Evolutionary conservation across 2,329 filamentous ascomycete species (phyloP).

Genomic region (Zymoseptoria tritici): DNA sequence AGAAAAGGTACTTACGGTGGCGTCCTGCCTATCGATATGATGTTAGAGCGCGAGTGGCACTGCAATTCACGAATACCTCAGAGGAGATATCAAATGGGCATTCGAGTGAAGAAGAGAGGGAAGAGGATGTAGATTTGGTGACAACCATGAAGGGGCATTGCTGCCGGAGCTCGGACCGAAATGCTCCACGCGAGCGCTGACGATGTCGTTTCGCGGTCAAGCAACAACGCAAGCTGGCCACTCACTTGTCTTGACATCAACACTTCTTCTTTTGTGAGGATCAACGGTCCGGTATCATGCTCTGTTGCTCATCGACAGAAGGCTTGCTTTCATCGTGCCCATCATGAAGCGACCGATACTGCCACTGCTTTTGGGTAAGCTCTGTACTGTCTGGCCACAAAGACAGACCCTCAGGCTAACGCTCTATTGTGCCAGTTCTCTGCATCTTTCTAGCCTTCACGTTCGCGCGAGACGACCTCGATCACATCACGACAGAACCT

Average conservation of each 20-base stretch:
- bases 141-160: neutral
- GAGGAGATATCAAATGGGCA: no score
- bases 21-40: no score
- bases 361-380: slow-evolving; percentile 10
- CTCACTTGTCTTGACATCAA: neutral
- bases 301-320: neutral
- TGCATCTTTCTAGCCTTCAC: slow-evolving; percentile 12
- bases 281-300: slow-evolving; percentile 4
- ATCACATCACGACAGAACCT: slow-evolving; percentile 7
- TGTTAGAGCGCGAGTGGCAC: no score
- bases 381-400: neutral
- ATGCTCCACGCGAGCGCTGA: neutral
- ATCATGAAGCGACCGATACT: slow-evolving; percentile 9
- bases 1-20: no score
- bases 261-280: neutral
- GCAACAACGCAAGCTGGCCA: slow-evolving; percentile 3
- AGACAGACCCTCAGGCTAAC: neutral
- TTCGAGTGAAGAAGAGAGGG: no score
- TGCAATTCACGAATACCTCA: no score
- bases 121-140: neutral
- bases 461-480: slow-evolving; percentile 9
- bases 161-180: neutral
- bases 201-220: neutral
- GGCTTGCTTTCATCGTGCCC: slow-evolving; percentile 1
- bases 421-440: slow-evolving; percentile 4